Evolutionary conservation across 805 yeast species (phyloP).

Genomic region (Kazachstania psychrophila): DNA sequence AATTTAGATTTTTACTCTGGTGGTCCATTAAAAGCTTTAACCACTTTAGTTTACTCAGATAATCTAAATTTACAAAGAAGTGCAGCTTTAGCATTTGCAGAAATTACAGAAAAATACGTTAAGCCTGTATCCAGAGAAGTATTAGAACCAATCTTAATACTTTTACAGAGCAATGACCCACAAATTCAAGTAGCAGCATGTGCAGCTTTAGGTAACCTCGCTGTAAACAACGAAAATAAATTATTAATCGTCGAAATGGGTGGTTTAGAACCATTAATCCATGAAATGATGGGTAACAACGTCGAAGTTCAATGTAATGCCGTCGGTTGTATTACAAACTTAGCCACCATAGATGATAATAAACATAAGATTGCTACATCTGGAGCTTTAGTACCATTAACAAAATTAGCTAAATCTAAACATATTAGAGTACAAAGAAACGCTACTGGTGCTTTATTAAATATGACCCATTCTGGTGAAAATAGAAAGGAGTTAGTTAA

Average conservation of each 20-base stretch:
- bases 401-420: constrained; percentile 86
- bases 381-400: constrained; percentile 91
- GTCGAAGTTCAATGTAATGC: constrained; percentile 99
- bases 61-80: constrained; percentile 90
- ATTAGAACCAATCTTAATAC: constrained; percentile 82
- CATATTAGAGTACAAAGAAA: constrained; percentile 96
- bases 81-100: constrained; percentile 97
- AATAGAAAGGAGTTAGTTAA: constrained; percentile 93
- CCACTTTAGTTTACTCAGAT: constrained; percentile 89
- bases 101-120: constrained; percentile 93
- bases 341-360: constrained; percentile 96
- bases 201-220: constrained; percentile 96
- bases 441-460: constrained; percentile 94
- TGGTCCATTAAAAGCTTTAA: constrained; percentile 72
- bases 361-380: constrained; percentile 91
- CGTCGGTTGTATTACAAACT: constrained; percentile 95
- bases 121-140: constrained; percentile 86
- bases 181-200: constrained; percentile 98
- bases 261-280: constrained; percentile 88
- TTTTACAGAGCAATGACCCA: constrained; percentile 77
- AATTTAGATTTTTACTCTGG: constrained; percentile 82
- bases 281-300: constrained; percentile 95
- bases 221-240: constrained; percentile 93
- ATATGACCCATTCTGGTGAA: constrained; percentile 96
- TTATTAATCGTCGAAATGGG: constrained; percentile 95